Evolutionary conservation across 192 early-diverging fungal species (phyloP), one percentile per base, ranked within the genome.

Genomic region (Podila horticola): DNA sequence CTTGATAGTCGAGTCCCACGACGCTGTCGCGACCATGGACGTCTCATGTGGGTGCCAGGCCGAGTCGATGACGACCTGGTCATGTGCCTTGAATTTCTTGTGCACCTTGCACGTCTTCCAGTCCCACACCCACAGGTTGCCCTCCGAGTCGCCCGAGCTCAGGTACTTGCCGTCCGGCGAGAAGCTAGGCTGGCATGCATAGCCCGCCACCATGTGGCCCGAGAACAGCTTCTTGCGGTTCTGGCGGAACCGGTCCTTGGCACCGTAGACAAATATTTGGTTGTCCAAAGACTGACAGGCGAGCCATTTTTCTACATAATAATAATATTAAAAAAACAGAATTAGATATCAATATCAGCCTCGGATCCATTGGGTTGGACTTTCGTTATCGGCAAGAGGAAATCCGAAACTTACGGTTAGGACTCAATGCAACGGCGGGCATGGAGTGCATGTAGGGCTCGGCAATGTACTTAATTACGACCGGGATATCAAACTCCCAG

Each of bases 401-500:
- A 15, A 66, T 63, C 55, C 15, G 6, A 17, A 17, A 89, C 90
- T 85, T 90, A 95, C 95, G 87, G 71, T 91, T 95, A 17, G 94
- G 96, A 75, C 94, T 92, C 58, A 96, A 74, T 0, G 98, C 89
- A 15, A 97, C 96, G 8, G 96, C 90, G 13, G 98, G 97, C 90
- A 99, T 96, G 29, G 94, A 94, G 67, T 98, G 95, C 97, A 99
- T 98, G 62, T 92, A 91, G 6, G 97, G 93, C 55, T 99, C 98
- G 22, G 97, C 96, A 71, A 98, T 91, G 70, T 96, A 95, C 85
- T 98, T 98, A 87, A 99, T 97, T 41, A 97, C 96, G 4, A 99
- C 96, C 5, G 98, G 98, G 73, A 99, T 99, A 70, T 95, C 97
- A 79, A 90, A 97, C 86, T 99, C 98, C 98, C 98, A 99, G 59